Conservation (phyloP, 2,329 filamentous ascomycete genomes). For the Botrytis byssoidea region DNA sequence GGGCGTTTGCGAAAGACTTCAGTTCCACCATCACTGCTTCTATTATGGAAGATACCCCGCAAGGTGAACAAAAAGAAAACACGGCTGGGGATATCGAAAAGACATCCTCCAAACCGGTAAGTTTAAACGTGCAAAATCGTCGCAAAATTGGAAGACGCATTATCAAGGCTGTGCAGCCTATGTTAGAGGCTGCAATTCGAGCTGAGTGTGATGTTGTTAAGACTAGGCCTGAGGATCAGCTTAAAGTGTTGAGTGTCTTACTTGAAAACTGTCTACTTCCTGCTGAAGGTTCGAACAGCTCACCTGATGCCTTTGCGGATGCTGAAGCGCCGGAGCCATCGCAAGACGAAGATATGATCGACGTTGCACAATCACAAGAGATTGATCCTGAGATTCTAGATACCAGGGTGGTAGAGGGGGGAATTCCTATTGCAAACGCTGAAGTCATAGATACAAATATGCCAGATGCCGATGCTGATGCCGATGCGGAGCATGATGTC, state of each 20-base stretch:
- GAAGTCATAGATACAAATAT: slow-evolving; percentile 37
- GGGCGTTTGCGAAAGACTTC: slow-evolving; percentile 57
- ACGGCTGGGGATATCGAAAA: slow-evolving; percentile 38
- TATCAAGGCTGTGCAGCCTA: slow-evolving; percentile 75
- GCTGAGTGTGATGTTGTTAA: slow-evolving; percentile 80
- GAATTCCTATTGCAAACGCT: slow-evolving; percentile 32
- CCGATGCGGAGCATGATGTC: slow-evolving; percentile 29
- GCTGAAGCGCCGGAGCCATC: slow-evolving; percentile 46
- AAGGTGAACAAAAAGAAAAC: not conserved
- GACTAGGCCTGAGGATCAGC: slow-evolving; percentile 65
- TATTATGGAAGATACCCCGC: slow-evolving; percentile 41
- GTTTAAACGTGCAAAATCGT: slow-evolving; percentile 71
- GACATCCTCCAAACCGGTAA: slow-evolving; percentile 41
- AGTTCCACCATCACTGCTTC: slow-evolving; percentile 53
- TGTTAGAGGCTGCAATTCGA: slow-evolving; percentile 70
- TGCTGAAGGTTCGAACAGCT: slow-evolving; percentile 17
- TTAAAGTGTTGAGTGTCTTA: slow-evolving; percentile 71
- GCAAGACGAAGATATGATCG: slow-evolving; percentile 41
- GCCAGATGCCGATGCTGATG: slow-evolving; percentile 40
- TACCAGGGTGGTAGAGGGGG: slow-evolving; percentile 7
- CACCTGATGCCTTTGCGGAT: slow-evolving; percentile 11
- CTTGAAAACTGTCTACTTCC: slow-evolving; percentile 61
- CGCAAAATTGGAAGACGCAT: slow-evolving; percentile 87
- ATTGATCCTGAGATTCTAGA: not conserved
- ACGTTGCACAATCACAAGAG: slow-evolving; percentile 2